These are phyloP conservation scores for Kodamaea lidongshanica DNA, from an alignment of 805 yeast genomes.

Conservation along the genomic window DNA sequence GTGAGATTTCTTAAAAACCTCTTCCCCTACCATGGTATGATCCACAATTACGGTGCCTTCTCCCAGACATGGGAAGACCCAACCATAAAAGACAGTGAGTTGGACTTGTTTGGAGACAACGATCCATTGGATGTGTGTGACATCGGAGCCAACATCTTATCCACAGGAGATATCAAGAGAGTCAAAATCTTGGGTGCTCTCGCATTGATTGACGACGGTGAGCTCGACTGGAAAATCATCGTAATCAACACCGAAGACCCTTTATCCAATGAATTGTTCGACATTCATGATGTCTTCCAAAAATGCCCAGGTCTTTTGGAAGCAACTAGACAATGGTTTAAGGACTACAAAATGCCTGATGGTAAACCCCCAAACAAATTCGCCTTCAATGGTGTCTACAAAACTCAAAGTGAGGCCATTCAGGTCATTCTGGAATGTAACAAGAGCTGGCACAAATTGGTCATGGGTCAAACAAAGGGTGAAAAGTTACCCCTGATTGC, in stretches of 20 bases:
- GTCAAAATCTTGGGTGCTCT: slow-evolving; percentile 91
- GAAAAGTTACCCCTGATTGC: slow-evolving; percentile 17
- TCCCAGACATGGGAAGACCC: slow-evolving; percentile 99
- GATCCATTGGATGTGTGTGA: slow-evolving; percentile 96
- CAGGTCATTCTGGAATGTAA: slow-evolving; percentile 77
- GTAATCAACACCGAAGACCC: slow-evolving; percentile 82
- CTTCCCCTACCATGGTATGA: slow-evolving; percentile 79
- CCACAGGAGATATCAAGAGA: slow-evolving; percentile 71
- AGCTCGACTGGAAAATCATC: slow-evolving; percentile 87
- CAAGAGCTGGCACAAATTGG: slow-evolving; percentile 76
- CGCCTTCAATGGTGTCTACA: slow-evolving; percentile 94
- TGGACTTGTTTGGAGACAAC: slow-evolving; percentile 67
- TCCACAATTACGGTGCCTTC: slow-evolving; percentile 82
- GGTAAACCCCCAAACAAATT: slow-evolving; percentile 96
- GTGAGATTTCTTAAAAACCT: slow-evolving; percentile 71
- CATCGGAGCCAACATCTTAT: slow-evolving; percentile 64
- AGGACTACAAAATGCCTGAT: slow-evolving; percentile 95
- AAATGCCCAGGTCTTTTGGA: slow-evolving; percentile 90
- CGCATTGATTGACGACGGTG: slow-evolving; percentile 92
- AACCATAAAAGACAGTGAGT: slow-evolving; percentile 44
- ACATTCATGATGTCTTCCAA: slow-evolving; percentile 84
- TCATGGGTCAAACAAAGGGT: slow-evolving; percentile 49
- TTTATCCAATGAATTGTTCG: slow-evolving; percentile 77
- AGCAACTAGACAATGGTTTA: slow-evolving; percentile 96
- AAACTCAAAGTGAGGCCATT: slow-evolving; percentile 78